Evolutionary conservation across 805 yeast species (phyloP).

Genomic region (Hanseniaspora mollemarum): DNA sequence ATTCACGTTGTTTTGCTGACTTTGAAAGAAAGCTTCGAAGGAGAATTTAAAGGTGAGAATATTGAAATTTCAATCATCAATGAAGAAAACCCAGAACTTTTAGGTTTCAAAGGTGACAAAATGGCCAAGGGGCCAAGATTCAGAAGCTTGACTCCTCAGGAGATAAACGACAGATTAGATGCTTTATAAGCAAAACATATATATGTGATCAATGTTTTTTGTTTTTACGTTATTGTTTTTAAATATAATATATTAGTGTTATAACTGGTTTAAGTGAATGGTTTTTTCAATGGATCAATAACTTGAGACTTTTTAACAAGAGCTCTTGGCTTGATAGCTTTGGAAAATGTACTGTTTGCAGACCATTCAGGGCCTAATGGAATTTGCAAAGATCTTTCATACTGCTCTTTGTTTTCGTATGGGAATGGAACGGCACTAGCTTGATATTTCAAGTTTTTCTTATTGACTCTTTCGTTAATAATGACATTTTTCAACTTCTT

Average conservation of each 20-base stretch:
- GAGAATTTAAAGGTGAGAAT: slow-evolving; percentile 93
- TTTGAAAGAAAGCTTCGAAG: slow-evolving; percentile 91
- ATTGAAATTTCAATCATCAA: slow-evolving; percentile 86
- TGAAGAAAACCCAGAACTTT: slow-evolving; percentile 62
- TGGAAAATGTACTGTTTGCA: slow-evolving; percentile 74
- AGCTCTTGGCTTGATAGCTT: slow-evolving; percentile 77
- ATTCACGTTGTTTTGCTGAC: slow-evolving; percentile 91
- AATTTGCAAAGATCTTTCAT: slow-evolving; percentile 84
- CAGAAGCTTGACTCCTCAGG: slow-evolving; percentile 73
- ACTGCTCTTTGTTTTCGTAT: slow-evolving; percentile 83
- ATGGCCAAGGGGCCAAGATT: slow-evolving; percentile 80
- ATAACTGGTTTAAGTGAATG: slow-evolving; percentile 41
- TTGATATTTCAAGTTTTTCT: slow-evolving; percentile 74
- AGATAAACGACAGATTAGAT: slow-evolving; percentile 89
- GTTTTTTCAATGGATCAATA: slow-evolving; percentile 82
- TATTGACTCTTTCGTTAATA: slow-evolving; percentile 75
- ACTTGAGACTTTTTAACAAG: slow-evolving; percentile 78
- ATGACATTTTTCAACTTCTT: slow-evolving; percentile 68
- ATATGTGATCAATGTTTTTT: not conserved
- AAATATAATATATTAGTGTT: not conserved
- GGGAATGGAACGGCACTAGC: slow-evolving; percentile 91
- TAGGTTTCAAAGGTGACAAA: slow-evolving; percentile 77
- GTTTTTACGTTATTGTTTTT: not conserved
- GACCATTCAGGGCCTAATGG: slow-evolving; percentile 98
- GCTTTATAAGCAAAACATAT: slow-evolving; percentile 43